phyloP scores from a whole-genome alignment of 495 filamentous ascomycete genomes.

The Daldinia caldariorum region DNA sequence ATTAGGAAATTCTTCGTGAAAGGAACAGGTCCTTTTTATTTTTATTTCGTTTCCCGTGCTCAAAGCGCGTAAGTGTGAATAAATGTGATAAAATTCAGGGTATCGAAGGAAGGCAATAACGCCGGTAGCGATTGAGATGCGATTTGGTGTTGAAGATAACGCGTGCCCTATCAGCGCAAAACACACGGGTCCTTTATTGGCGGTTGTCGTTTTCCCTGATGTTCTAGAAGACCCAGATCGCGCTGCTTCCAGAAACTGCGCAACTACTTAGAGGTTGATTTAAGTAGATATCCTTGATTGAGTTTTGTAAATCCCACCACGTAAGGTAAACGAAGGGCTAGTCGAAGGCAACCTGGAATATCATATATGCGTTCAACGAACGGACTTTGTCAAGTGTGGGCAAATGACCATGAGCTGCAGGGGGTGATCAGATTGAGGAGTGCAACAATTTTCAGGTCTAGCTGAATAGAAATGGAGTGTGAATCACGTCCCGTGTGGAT shows the following conservation, averaged over 20 bases:
- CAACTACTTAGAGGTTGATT: slow-evolving; percentile 21
- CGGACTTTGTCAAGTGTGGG: neutral
- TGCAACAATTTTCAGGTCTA: slow-evolving; percentile 9
- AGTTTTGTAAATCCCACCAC: neutral
- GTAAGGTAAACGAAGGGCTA: neutral
- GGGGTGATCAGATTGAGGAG: slow-evolving; percentile 14
- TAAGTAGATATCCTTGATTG: slow-evolving; percentile 6
- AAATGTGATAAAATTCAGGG: neutral
- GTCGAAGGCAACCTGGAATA: neutral
- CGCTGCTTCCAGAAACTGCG: slow-evolving; percentile 5
- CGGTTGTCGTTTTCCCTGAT: neutral
- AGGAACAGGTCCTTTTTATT: neutral
- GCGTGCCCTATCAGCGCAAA: slow-evolving; percentile 2
- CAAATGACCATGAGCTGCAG: slow-evolving; percentile 7
- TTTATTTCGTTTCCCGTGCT: neutral
- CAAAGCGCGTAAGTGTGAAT: neutral
- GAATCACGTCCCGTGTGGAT: slow-evolving; percentile 8
- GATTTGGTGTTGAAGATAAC: neutral
- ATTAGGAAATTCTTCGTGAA: slow-evolving; percentile 10
- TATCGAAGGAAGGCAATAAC: neutral
- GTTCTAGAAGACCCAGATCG: slow-evolving; percentile 17
- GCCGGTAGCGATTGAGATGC: neutral
- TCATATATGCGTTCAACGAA: neutral
- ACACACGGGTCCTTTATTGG: neutral
- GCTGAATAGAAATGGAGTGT: neutral